These are phyloP conservation scores for Acer saccharum DNA, from an alignment of 345 rosid species.

Conservation along the genomic window DNA sequence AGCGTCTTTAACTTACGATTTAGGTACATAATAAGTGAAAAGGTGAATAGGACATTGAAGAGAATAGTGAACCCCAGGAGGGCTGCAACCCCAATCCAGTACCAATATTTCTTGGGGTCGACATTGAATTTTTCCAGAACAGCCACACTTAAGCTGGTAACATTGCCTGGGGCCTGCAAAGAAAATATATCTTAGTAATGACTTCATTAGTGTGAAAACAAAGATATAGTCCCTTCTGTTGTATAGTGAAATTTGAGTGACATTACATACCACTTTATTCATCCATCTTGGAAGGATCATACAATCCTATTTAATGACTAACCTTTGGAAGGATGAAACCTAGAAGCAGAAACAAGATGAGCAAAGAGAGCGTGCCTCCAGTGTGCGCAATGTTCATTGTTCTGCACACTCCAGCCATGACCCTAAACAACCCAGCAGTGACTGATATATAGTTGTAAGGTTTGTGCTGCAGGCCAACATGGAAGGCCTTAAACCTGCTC, in stretches of 20 bases:
- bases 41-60: conserved; percentile 73
- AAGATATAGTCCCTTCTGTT: not conserved
- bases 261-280: conserved; percentile 49
- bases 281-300: conserved; percentile 55
- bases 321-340: conserved; percentile 84
- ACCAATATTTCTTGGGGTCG: conserved; percentile 63
- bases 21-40: conserved; percentile 61
- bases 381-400: conserved; percentile 81
- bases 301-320: not conserved
- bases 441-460: too few relatives aligned
- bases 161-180: conserved; percentile 47
- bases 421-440: conserved; percentile 66
- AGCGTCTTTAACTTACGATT: conserved; percentile 49
- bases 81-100: conserved; percentile 74
- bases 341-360: conserved; percentile 75
- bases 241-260: not conserved
- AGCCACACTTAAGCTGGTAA: conserved; percentile 54
- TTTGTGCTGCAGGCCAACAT: conserved; percentile 60
- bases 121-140: conserved; percentile 57
- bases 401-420: conserved; percentile 69
- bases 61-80: conserved; percentile 66
- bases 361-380: conserved; percentile 68
- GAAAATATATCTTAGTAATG: not conserved
- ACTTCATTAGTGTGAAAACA: not conserved
- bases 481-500: conserved; percentile 58